A percentile compares a stretch with the other conserved stretches of the same genome.
Evolutionary conservation across 805 yeast genomes (phyloP).

Genomic region (Candida mattraensis): DNA sequence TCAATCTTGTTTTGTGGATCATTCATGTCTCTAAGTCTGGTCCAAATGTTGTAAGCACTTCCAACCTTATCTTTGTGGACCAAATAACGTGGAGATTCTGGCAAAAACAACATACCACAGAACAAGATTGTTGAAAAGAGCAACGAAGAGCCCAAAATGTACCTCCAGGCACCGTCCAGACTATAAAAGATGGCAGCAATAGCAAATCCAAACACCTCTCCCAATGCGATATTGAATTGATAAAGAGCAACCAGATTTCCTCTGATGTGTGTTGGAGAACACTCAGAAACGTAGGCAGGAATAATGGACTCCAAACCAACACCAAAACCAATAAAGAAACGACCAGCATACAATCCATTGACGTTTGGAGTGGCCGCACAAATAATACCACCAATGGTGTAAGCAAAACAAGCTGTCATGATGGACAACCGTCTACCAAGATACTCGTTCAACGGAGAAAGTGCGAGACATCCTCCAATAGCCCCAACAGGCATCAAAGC

Average conservation of each 20-base stretch:
- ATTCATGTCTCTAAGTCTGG: constrained; percentile 48
- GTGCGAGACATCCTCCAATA: constrained; percentile 56
- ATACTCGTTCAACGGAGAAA: constrained; percentile 55
- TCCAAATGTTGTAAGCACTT: constrained; percentile 55
- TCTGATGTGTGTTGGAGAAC: constrained; percentile 53
- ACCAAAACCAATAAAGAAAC: constrained; percentile 60
- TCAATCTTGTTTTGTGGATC: constrained; percentile 46
- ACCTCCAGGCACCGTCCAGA: constrained; percentile 61
- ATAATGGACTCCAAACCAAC: constrained; percentile 68
- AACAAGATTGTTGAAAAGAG: constrained; percentile 55
- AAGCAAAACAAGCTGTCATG: constrained; percentile 55
- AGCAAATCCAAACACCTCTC: constrained; percentile 64
- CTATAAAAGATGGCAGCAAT: constrained; percentile 59
- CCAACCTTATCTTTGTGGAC: constrained; percentile 47
- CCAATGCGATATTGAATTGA: constrained; percentile 63
- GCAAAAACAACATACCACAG: constrained; percentile 50
- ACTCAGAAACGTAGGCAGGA: constrained; percentile 60
- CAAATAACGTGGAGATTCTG: constrained; percentile 62
- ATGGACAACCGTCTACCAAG: constrained; percentile 57
- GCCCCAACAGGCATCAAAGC: constrained; percentile 71
- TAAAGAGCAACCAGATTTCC: constrained; percentile 61
- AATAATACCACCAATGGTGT: constrained; percentile 58
- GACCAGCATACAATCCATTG: constrained; percentile 55
- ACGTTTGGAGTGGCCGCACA: constrained; percentile 50
- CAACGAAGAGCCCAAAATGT: constrained; percentile 61